A percentile compares a stretch with the other conserved stretches of the same genome.
Conservation (phyloP, 2,329 filamentous ascomycete genomes). For the Paecilomyces sp. region DNA sequence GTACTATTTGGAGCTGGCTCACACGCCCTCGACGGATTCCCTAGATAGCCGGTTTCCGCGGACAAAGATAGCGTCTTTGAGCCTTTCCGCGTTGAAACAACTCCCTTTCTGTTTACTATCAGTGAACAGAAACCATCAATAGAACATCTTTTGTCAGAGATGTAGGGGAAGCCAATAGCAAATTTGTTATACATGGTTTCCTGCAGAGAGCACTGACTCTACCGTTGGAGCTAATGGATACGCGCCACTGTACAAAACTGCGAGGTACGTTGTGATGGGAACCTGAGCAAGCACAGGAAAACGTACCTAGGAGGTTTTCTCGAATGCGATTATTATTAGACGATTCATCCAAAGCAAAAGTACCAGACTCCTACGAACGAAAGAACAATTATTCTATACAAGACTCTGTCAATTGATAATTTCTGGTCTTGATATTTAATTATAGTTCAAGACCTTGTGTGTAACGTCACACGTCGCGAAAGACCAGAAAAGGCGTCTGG, state of each 20-base stretch:
- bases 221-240: neutral
- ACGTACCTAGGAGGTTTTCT: neutral
- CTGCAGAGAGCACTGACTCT: neutral
- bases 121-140: neutral
- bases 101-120: conserved; percentile 23
- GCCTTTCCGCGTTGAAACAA: conserved; percentile 26
- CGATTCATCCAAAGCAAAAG: too few species aligned
- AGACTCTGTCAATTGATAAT: neutral
- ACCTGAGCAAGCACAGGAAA: neutral
- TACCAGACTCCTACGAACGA: neutral
- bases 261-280: neutral
- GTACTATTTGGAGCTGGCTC: conserved; percentile 28
- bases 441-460: neutral
- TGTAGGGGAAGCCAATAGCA: neutral
- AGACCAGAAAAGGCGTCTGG: neutral
- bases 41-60: conserved; percentile 30
- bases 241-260: neutral
- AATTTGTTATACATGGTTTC: neutral
- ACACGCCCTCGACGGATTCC: conserved; percentile 3
- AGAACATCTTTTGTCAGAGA: neutral
- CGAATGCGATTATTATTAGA: neutral
- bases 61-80: conserved; percentile 23
- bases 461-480: neutral
- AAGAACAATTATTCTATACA: neutral
- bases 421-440: neutral